Evolutionary conservation across 208 protist genomes (phyloP).

Genomic region (Leptomonas seymouri): DNA sequence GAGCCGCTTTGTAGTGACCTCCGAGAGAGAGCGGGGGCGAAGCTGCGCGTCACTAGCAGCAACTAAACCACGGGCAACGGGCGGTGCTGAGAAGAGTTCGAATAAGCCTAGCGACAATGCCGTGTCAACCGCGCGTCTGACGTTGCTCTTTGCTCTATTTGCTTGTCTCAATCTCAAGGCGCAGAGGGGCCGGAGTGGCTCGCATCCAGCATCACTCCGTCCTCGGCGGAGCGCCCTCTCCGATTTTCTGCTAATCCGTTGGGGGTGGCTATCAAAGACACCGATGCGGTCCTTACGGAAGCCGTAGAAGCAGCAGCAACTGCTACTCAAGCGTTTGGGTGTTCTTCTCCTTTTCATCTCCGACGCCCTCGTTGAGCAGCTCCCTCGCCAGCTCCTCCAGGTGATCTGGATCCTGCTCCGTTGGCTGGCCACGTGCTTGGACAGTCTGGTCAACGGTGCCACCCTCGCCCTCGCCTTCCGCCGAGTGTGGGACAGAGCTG

Average conservation of each 20-base stretch:
- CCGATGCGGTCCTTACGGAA: background rate
- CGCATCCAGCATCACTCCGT: constrained; percentile 20
- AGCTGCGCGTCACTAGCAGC: no score
- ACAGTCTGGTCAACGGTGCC: background rate
- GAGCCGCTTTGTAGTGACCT: no score
- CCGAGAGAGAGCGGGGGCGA: no score
- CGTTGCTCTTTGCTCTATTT: background rate
- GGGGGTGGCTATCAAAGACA: no score
- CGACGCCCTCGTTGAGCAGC: constrained; percentile 16
- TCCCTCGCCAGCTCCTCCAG: constrained; percentile 37
- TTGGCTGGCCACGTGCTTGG: no score
- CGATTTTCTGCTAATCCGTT: no score
- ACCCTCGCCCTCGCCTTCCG: background rate
- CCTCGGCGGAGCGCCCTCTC: background rate
- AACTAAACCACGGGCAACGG: no score
- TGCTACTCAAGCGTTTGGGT: background rate
- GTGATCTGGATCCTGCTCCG: constrained; percentile 9
- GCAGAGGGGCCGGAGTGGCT: background rate
- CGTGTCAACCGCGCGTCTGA: no score
- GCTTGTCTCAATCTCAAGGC: background rate
- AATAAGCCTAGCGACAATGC: no score
- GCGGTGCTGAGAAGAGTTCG: no score
- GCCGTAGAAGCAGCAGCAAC: background rate
- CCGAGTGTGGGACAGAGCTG: constrained; percentile 8
- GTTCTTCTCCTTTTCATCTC: no score